Conservation (phyloP, 228 moss, liverwort and hornwort genomes). For the Sphagnum magellanicum region DNA sequence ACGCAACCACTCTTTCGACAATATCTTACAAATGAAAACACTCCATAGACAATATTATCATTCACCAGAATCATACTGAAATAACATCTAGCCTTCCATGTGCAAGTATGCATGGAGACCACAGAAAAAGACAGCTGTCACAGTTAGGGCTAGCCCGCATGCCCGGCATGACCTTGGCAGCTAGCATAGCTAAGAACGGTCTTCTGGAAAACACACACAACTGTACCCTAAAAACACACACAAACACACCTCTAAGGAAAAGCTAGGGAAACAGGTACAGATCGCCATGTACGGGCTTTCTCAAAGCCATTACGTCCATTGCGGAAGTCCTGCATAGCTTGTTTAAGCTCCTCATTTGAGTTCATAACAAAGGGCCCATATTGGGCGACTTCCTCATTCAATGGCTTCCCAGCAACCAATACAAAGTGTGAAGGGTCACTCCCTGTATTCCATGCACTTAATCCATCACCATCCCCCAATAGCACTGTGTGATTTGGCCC, state of each 20-base stretch:
- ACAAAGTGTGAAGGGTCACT: slow-evolving; percentile 47
- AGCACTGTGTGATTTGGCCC: slow-evolving; percentile 62
- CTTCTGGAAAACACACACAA: no score
- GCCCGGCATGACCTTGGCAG: no score
- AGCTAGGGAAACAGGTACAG: slow-evolving; percentile 22
- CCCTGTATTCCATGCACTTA: slow-evolving; percentile 72
- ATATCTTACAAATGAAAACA: no score
- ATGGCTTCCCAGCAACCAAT: slow-evolving; percentile 68
- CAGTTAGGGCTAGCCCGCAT: no score
- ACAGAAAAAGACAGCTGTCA: no score
- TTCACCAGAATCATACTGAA: no score
- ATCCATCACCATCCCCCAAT: slow-evolving; percentile 61
- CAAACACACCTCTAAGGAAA: not conserved
- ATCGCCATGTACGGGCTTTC: slow-evolving; percentile 56
- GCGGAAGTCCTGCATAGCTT: slow-evolving; percentile 61
- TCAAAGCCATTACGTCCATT: slow-evolving; percentile 70
- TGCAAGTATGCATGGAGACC: no score
- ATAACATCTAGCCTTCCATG: no score
- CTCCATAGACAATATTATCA: no score
- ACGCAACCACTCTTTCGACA: no score
- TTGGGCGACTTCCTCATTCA: slow-evolving; percentile 76
- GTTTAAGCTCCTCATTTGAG: slow-evolving; percentile 50
- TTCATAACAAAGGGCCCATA: slow-evolving; percentile 96
- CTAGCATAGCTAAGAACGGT: no score
- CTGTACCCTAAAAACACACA: not conserved